Base-by-base conservation (phyloP, 345 rosid genomes). In the Citrus glauca region DNA sequence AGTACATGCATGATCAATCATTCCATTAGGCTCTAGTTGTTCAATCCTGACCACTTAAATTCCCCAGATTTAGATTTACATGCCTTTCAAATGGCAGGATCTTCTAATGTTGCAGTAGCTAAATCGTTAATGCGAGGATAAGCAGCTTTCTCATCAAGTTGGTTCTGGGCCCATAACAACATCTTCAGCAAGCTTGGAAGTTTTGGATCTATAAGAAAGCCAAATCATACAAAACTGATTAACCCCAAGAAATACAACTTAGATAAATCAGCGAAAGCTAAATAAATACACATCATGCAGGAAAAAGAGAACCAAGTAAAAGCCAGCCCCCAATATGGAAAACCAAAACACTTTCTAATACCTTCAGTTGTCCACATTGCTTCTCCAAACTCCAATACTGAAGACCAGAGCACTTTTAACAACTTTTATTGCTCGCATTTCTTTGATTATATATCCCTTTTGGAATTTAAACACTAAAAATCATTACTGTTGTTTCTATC, bases 121-220 rank as follows among this genome's bases (percentile, higher is more conserved):
- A 97, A 79, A 82, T 94, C 88, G 6, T 85, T 97, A 79, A 94
- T 93, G 81, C 93, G 91, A 4, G 99, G 99, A 86, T 94, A 97
- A n/a, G 82, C 84, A 72, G 97, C 98, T 84, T 88, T 97, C 81
- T 94, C 94, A 79, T 94, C 98, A 7, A 97, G 95, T 82, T 91
- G 92, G 48, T 83, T 90, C 84, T 97, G 98, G 62, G 94, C 92
- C 98, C 98, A 97, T 64, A 90, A 20, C 88, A 97, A 77, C 99
- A 94, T 94, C 90, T 91, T 97, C 79, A 97, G 86, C 88, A 94
- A 86, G 78, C 91, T 90, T 71, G 97, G 95, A 73, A 97, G 97
- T 86, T 97, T 97, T 8, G 99, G 99, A 77, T 97, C 99, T 97
- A 91, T 57, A 64, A 9, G 20, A 48, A 24, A 60, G 50, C 13